Conservation (phyloP, 129 eudicot species). For the Cynara cardunculus region DNA sequence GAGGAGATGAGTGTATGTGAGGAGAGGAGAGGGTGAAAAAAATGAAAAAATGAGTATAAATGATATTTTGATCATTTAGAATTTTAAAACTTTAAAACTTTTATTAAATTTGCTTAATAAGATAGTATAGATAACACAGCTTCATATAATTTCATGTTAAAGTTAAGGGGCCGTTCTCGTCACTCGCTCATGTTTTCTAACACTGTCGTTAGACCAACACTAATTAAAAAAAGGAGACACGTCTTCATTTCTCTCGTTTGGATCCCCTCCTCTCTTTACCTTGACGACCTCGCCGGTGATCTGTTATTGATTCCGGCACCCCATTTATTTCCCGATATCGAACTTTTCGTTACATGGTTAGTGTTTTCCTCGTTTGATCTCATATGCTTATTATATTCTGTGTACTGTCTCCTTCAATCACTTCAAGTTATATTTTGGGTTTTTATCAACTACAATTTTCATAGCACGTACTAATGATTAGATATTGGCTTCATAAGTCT, state of each 20-base stretch:
- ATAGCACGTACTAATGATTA: not conserved
- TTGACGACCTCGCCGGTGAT: not conserved
- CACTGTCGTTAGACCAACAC: not conserved
- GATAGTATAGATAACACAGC: no score
- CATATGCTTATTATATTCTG: not conserved
- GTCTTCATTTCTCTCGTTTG: not conserved
- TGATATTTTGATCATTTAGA: no score
- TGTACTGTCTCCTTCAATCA: not conserved
- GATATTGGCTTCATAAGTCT: not conserved
- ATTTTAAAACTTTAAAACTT: no score
- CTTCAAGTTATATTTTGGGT: not conserved
- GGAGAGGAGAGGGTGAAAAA: no score
- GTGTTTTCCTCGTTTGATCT: conserved; percentile 5
- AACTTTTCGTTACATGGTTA: not conserved
- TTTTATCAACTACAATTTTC: not conserved
- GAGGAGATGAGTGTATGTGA: no score
- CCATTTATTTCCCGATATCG: not conserved
- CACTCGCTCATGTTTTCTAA: not conserved
- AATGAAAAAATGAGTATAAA: no score
- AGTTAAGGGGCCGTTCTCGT: not conserved
- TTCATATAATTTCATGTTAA: no score
- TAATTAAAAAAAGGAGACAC: not conserved
- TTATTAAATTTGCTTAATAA: no score
- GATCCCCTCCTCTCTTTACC: not conserved
- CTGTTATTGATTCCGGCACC: conserved; percentile 1